These are phyloP conservation scores for Pseudogymnoascus verrucosus DNA, from an alignment of 2,329 filamentous ascomycete species.

Conservation along the genomic window DNA sequence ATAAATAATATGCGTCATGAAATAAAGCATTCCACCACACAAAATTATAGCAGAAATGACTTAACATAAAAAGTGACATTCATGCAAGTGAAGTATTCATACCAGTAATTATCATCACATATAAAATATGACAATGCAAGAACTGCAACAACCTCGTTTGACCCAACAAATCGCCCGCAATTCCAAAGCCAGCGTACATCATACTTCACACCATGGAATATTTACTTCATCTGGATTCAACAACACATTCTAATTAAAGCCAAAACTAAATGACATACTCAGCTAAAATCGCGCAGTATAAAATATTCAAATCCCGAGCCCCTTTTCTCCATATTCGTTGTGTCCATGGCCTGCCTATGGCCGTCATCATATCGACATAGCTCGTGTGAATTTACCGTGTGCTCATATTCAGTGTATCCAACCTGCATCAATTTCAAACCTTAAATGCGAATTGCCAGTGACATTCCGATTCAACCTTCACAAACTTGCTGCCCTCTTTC, in stretches of 20 bases:
- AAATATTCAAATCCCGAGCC: background rate
- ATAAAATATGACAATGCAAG: background rate
- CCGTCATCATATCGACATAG: conserved; percentile 1
- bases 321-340: background rate
- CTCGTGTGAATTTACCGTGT: background rate
- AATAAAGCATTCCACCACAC: background rate
- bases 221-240: background rate
- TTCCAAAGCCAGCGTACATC: background rate
- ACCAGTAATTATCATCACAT: background rate
- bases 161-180: background rate
- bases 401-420: background rate
- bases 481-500: conserved; percentile 1
- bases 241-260: conserved; percentile 4
- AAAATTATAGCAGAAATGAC: background rate
- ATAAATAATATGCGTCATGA: background rate
- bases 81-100: background rate
- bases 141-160: background rate
- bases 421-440: background rate
- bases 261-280: background rate
- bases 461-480: background rate
- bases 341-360: background rate
- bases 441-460: background rate
- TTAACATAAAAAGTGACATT: background rate
- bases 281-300: background rate
- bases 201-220: background rate